Evolutionary conservation across 768 basidiomycete genomes (phyloP).

Genomic region (Boletus tylopilopsis): DNA sequence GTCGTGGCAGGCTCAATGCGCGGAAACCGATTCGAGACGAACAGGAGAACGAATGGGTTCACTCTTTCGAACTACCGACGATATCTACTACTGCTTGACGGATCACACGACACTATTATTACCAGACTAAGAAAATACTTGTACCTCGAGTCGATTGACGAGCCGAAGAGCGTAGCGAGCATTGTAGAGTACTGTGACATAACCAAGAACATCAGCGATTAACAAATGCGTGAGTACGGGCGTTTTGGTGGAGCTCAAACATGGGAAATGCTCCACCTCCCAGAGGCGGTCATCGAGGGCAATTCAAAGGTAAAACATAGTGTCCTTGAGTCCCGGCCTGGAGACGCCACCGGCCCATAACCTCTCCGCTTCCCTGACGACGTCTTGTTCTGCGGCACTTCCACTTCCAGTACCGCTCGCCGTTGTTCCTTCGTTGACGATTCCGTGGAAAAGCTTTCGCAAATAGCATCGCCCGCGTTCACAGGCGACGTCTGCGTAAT

Average conservation of each 20-base stretch:
- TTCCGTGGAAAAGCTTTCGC: conserved; percentile 44
- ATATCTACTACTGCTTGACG: neutral
- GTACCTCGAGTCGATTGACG: neutral
- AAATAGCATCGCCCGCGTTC: conserved; percentile 54
- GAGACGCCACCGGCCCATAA: conserved; percentile 58
- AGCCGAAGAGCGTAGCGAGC: neutral
- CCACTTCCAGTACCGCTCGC: conserved; percentile 32
- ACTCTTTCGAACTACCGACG: conserved; percentile 6
- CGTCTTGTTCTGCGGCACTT: conserved; percentile 44
- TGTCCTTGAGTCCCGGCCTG: conserved; percentile 50
- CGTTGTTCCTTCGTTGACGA: conserved; percentile 21
- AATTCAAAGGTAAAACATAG: conserved; percentile 72
- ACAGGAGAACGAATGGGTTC: neutral
- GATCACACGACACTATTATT: too few relatives aligned
- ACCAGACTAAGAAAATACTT: neutral
- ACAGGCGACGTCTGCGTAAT: conserved; percentile 47
- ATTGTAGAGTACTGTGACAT: neutral
- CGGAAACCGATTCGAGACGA: conserved; percentile 14
- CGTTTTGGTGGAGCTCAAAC: neutral
- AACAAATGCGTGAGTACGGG: neutral
- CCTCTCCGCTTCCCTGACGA: conserved; percentile 48
- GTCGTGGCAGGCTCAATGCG: conserved; percentile 6
- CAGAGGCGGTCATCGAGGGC: neutral
- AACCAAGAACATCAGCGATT: neutral
- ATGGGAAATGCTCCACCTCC: neutral